Base-by-base conservation (phyloP, 495 filamentous ascomycete genomes). In the Aeminium ludgeri region DNA sequence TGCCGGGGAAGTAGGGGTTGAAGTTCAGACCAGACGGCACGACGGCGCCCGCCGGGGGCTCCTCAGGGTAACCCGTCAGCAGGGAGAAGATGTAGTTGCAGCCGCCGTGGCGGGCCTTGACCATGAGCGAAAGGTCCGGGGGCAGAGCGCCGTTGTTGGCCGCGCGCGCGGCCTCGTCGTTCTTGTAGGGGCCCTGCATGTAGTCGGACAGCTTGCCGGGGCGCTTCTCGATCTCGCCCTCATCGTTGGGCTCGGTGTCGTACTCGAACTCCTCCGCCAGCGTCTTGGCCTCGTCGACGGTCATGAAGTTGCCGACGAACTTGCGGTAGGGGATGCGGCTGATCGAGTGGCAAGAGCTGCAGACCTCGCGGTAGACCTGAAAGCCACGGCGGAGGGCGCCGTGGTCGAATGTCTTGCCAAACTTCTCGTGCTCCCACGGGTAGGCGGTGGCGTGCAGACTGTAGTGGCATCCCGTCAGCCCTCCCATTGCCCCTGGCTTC, bases 1-100 rank as follows among this genome's bases (percentile, higher is more conserved):
- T 96, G 52, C 91, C 91, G 38, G 89, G 89, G 76, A 99, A 99
- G 70, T 95, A 99, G 20, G 89, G 89, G 74, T 99, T 99, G 74
- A 99, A 99, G 73, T 96, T 92, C 59, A 99, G 75, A 48, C 89
- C 89, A 44, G 76, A 71, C 43, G 72, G 70, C 49, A 99, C 74
- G 45, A 65, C 60, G 45, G 76, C 83, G 53, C 89, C 89, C 30
- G 89, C 80, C 10, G 89, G 89, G 35, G 85, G 73, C 66, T 99
- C 87, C 52, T 99, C 89, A 41, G 89, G 89, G 61, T 99, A 99
- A 45, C 89, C 89, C n/a, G 89, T 99, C 59, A 99, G 65, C 52
- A 99, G 71, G 58, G 65, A 80, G 72, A 96, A 99, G 62, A 99
- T 78, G 69, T 99, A 99, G 67, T 99, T 72, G 73, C 87, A 94